phyloP scores from a whole-genome alignment of 805 yeast genomes.

The Vanderwaltozyma tropicalis region DNA sequence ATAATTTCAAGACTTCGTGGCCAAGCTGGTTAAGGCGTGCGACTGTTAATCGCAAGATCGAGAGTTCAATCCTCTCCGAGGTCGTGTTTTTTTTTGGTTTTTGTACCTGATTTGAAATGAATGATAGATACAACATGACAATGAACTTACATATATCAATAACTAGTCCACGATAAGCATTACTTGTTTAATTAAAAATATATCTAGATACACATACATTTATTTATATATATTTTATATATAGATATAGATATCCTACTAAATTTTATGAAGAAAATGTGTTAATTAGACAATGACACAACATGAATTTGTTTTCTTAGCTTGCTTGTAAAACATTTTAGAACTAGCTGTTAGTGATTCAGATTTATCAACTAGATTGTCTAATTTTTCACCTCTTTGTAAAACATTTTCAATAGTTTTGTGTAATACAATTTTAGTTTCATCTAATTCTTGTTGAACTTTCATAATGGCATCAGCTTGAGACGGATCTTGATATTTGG shows the following conservation, averaged over 20 bases:
- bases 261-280: too few species aligned
- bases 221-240: background rate
- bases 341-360: slow-evolving; percentile 84
- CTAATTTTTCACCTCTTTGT: slow-evolving; percentile 94
- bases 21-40: slow-evolving; percentile 55
- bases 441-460: slow-evolving; percentile 96
- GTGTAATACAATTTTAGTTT: slow-evolving; percentile 91
- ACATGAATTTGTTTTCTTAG: slow-evolving; percentile 88
- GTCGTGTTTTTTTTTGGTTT: slow-evolving; percentile 27
- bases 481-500: slow-evolving; percentile 88
- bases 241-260: background rate
- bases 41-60: slow-evolving; percentile 52
- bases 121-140: too few species aligned
- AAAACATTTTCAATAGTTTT: slow-evolving; percentile 90
- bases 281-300: slow-evolving; percentile 54
- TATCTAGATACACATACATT: too few species aligned
- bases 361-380: slow-evolving; percentile 86
- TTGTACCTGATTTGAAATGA: too few species aligned
- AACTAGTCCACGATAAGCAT: too few species aligned
- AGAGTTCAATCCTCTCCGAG: slow-evolving; percentile 47
- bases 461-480: slow-evolving; percentile 96
- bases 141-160: too few species aligned
- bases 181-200: too few species aligned
- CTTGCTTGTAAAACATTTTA: slow-evolving; percentile 92
- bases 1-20: slow-evolving; percentile 34